These are phyloP conservation scores for Lolium rigidum DNA, from an alignment of 176 grass and related monocot species.

Conservation along the genomic window DNA sequence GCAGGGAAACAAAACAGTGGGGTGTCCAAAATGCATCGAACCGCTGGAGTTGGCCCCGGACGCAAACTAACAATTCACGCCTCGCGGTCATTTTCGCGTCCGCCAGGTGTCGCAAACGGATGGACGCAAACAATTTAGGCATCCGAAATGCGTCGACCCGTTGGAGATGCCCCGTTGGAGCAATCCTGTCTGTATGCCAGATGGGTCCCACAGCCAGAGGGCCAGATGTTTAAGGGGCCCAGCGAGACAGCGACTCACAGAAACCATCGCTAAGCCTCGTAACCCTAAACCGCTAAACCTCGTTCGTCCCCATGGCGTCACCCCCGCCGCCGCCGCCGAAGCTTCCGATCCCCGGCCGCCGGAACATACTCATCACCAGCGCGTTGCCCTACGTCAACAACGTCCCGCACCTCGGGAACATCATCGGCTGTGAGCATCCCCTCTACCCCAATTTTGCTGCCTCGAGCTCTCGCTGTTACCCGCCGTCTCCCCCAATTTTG, in stretches of 20 bases:
- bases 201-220: slow-evolving; percentile 1
- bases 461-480: background rate
- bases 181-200: background rate
- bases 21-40: too few relatives aligned
- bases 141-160: too few relatives aligned
- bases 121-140: too few relatives aligned
- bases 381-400: slow-evolving; percentile 89
- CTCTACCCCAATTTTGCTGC: background rate
- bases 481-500: background rate
- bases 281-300: slow-evolving; percentile 36
- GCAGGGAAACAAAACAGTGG: too few relatives aligned
- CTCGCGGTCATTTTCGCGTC: too few relatives aligned
- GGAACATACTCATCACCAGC: slow-evolving; percentile 87
- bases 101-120: too few relatives aligned
- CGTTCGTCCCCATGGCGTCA: slow-evolving; percentile 32
- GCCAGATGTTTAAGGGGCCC: slow-evolving; percentile 3
- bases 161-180: background rate
- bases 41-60: too few relatives aligned
- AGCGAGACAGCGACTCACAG: background rate
- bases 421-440: slow-evolving; percentile 75
- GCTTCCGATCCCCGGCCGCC: slow-evolving; percentile 71
- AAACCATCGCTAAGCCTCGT: slow-evolving; percentile 18
- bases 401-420: slow-evolving; percentile 81
- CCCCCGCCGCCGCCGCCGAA: slow-evolving; percentile 39
- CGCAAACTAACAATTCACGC: too few relatives aligned